Evolutionary conservation across 1,284 basidiomycete genomes (phyloP), one percentile per base, ranked within the genome.

Genomic region (Ganoderma resinaceum): DNA sequence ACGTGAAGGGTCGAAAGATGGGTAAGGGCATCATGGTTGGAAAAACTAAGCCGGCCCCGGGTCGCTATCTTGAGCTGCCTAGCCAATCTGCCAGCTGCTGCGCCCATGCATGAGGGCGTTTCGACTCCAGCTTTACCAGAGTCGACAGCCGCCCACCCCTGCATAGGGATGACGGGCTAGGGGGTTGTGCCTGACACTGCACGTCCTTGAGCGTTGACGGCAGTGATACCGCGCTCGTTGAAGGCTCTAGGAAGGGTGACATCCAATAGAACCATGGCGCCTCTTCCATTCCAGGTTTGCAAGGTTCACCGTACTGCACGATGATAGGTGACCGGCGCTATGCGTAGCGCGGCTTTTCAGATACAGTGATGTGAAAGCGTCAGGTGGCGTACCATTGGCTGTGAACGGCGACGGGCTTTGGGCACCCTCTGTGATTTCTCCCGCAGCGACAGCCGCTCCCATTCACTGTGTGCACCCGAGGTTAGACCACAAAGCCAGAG

Each of bases 221-320:
- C 9, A 29, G 52, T 31, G 52, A 14, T 31, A 20, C 20, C 2
- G 31, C 26, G 52, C 29, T 31, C 16, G 31, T 29, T 9, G 52
- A 29, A 31, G 29, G 52, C 29, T 55, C 29, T 23, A 33, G 16
- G 16, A 29, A 29, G 16, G 52, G 52, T 18, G 52, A 55, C 29
- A 55, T 31, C 52, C 52, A 55, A 55, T 55, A 33, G 31, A 55
- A 55, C 52, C 52, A 55, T 33, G 52, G 52, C 16, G 52, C 52
- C 14, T 55, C 52, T 31, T 55, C 29, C 52, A 18, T 55, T 20
- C 52, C 52, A 18, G 29, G 52, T 29, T 55, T 59, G 57, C 57
- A 38, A 38, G 57, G 37, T 14, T 59, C 57, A n/a, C 57, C 57
- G 37, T 59, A 59, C 35, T n/a, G 18, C 37, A 38, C 46, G 23